Conservation (phyloP, 495 filamentous ascomycete genomes). For the Acidomyces sp. region DNA sequence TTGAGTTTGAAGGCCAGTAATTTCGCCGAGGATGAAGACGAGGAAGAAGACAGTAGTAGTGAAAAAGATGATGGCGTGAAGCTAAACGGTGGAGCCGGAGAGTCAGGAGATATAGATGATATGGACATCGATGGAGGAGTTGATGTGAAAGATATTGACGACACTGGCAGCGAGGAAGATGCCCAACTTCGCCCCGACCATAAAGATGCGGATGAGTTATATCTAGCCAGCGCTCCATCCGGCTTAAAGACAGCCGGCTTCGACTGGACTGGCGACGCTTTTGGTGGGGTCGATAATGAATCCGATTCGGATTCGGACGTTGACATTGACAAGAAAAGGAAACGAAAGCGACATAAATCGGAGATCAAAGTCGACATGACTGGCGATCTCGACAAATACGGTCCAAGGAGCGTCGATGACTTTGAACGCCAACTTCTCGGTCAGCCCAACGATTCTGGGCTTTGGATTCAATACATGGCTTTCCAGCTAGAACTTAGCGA, state of each 20-base stretch:
- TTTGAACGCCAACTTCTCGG: slow-evolving; percentile 88
- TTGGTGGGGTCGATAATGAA: slow-evolving; percentile 24
- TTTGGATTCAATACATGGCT: slow-evolving; percentile 95
- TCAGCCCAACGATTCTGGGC: slow-evolving; percentile 71
- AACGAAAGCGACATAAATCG: slow-evolving; percentile 65
- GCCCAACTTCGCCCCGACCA: slow-evolving; percentile 30
- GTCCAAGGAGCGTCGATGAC: slow-evolving; percentile 80
- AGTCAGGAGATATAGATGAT: slow-evolving; percentile 25
- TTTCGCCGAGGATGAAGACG: slow-evolving; percentile 48
- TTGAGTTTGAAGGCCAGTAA: slow-evolving; percentile 90
- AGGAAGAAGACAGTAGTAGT: slow-evolving; percentile 43
- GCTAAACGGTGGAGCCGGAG: slow-evolving; percentile 16
- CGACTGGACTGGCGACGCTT: slow-evolving; percentile 58
- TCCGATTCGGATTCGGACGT: slow-evolving; percentile 37
- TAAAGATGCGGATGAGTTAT: slow-evolving; percentile 34
- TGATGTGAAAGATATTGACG: slow-evolving; percentile 22
- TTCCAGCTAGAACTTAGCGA: slow-evolving; percentile 90
- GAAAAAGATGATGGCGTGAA: slow-evolving; percentile 26
- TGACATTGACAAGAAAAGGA: slow-evolving; percentile 45
- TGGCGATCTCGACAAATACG: slow-evolving; percentile 73
- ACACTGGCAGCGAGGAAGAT: slow-evolving; percentile 32
- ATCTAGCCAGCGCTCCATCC: slow-evolving; percentile 22
- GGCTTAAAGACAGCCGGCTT: slow-evolving; percentile 72
- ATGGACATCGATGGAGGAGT: slow-evolving; percentile 32
- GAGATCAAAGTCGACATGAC: slow-evolving; percentile 79